These are phyloP conservation scores for Verticillium isaacii DNA, from an alignment of 2,329 filamentous ascomycete species.

Conservation along the genomic window DNA sequence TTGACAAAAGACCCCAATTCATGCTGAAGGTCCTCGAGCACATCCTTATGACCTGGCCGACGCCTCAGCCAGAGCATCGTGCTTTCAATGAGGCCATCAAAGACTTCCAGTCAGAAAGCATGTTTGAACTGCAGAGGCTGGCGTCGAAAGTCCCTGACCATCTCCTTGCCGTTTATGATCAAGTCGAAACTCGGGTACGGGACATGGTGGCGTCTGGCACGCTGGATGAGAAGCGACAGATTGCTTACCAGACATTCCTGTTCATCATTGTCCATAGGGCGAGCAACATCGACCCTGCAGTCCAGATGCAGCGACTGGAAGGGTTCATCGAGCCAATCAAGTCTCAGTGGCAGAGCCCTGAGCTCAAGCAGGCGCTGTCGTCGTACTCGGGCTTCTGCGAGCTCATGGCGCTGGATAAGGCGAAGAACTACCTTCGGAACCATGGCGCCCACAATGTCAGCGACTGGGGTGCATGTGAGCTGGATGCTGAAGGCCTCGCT, in stretches of 20 bases:
- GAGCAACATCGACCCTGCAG: slow-evolving; percentile 64
- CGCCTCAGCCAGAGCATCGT: slow-evolving; percentile 63
- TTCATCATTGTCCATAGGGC: slow-evolving; percentile 93
- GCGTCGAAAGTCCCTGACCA: slow-evolving; percentile 90
- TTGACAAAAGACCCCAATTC: slow-evolving; percentile 73
- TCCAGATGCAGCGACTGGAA: slow-evolving; percentile 66
- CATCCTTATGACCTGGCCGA: slow-evolving; percentile 78
- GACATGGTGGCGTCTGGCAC: slow-evolving; percentile 70
- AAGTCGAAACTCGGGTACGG: slow-evolving; percentile 77
- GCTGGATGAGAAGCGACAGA: slow-evolving; percentile 75
- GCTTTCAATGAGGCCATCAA: slow-evolving; percentile 85
- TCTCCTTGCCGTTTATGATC: slow-evolving; percentile 80
- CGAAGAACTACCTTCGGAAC: slow-evolving; percentile 72
- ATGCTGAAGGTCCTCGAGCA: slow-evolving; percentile 89
- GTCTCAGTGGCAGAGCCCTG: slow-evolving; percentile 70
- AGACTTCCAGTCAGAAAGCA: slow-evolving; percentile 78
- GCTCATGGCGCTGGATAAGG: slow-evolving; percentile 72
- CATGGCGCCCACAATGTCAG: slow-evolving; percentile 69
- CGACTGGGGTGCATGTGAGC: slow-evolving; percentile 75
- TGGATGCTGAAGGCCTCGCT: slow-evolving; percentile 74
- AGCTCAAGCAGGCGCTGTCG: slow-evolving; percentile 63
- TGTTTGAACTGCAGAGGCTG: slow-evolving; percentile 81
- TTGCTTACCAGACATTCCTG: slow-evolving; percentile 83
- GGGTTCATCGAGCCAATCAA: slow-evolving; percentile 81
- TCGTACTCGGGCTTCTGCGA: slow-evolving; percentile 76